Evolutionary conservation across 2,329 filamentous ascomycete genomes (phyloP).

Genomic region (Cercospora berteroae): DNA sequence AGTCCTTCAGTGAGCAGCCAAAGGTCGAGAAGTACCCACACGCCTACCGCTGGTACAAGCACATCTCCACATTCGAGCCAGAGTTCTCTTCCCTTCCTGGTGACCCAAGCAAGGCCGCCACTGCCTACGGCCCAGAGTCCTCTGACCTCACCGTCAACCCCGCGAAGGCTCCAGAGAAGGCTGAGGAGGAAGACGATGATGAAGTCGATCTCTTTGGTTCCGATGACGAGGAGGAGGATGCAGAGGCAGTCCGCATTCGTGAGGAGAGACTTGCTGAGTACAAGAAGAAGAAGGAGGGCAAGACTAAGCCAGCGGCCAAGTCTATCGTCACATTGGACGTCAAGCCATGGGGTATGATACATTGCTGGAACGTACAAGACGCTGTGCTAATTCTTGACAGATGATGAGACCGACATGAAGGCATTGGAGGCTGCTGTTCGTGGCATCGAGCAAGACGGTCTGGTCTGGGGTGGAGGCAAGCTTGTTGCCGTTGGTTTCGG

Average conservation of each 20-base stretch:
- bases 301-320: slow-evolving; percentile 90
- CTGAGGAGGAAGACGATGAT: slow-evolving; percentile 65
- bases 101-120: slow-evolving; percentile 84
- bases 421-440: slow-evolving; percentile 78
- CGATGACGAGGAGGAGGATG: slow-evolving; percentile 91
- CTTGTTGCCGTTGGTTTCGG: slow-evolving; percentile 89
- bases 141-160: slow-evolving; percentile 77
- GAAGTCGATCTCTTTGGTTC: slow-evolving; percentile 84
- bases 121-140: slow-evolving; percentile 84
- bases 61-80: slow-evolving; percentile 87
- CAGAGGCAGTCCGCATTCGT: slow-evolving; percentile 77
- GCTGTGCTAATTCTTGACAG: slow-evolving; percentile 24
- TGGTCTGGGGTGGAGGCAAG: slow-evolving; percentile 92
- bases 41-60: slow-evolving; percentile 98
- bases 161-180: slow-evolving; percentile 72
- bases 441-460: slow-evolving; percentile 83
- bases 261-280: slow-evolving; percentile 91
- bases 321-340: slow-evolving; percentile 93
- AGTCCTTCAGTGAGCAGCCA: slow-evolving; percentile 75
- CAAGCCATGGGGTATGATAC: slow-evolving; percentile 92
- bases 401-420: slow-evolving; percentile 82
- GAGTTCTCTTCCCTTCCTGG: slow-evolving; percentile 90
- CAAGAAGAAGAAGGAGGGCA: slow-evolving; percentile 93
- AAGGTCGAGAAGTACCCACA: slow-evolving; percentile 85
- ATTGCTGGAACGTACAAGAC: not conserved